Evolutionary conservation across 164 flowering plant genomes (phyloP), one percentile per base, ranked within the genome.

Genomic region (Euptelea pleiosperma): DNA sequence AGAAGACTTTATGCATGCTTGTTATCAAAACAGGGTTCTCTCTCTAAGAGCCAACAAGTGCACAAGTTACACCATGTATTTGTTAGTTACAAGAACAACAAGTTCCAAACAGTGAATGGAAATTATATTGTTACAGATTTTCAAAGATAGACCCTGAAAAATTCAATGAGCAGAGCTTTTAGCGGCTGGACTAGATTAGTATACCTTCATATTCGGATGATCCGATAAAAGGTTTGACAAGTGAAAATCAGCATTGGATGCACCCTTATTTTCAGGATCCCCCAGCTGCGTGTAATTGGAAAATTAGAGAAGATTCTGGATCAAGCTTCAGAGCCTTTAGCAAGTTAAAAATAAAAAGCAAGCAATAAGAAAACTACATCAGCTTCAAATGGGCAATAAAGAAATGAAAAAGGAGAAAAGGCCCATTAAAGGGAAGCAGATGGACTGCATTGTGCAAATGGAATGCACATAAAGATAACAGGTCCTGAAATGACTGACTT

Each of bases 161-260:
- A 31, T 24, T 47, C 45, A 46, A 59, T n/a, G 24, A 55, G 46
- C 19, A 41, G 39, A 43, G 34, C 42, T 15, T 11, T 25, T 46
- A 25, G 40, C 26, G 26, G 12, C n/a, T 2, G 28, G 24, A 46
- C 28, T n/a, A 65, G 33, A 52, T 41, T 55, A 39, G 10, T 56
- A 4, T 55, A 90, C 99, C 95, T 82, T 91, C 99, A 94, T 94
- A 56, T 89, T 91, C 50, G 99, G 99, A 79, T 94, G 99, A 31
- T 81, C 84, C 54, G 87, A 61, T 54, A 94, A 73, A 67, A 94
- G 88, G 63, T 82, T 84, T 50, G 89, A 68, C 53, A 94, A 72
- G 69, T 83, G 83, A 79, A 42, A 91, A 67, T 82, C 95, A 59
- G 96, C 97, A 77, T 79, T 80, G 3, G 97, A 94, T 62, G 97